A percentile compares a stretch with the other conserved stretches of the same genome.
Conservation (phyloP, 345 rosid species). For the Citrus medica region DNA sequence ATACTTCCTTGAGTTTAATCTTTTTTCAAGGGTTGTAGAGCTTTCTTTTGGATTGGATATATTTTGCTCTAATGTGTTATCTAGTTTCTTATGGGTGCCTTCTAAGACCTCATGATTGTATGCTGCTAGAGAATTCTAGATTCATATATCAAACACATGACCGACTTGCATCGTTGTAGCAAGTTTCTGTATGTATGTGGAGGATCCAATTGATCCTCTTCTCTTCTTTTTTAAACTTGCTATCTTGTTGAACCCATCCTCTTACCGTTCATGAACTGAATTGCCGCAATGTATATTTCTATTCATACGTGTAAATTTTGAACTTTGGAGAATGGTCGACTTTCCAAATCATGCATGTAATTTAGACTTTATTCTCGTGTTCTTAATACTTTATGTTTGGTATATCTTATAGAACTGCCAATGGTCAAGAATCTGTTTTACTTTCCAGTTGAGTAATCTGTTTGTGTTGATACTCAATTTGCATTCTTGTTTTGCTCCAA, state of each 20-base stretch:
- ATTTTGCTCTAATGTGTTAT: neutral
- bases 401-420: neutral
- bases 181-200: neutral
- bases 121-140: neutral
- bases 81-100: slow-evolving; percentile 2
- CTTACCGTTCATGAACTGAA: neutral
- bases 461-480: neutral
- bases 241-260: neutral
- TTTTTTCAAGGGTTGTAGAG: neutral
- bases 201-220: neutral
- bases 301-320: neutral
- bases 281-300: neutral
- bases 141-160: neutral
- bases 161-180: neutral
- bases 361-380: neutral
- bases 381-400: neutral
- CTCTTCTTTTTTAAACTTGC: neutral
- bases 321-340: neutral
- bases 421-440: neutral
- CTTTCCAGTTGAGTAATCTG: neutral
- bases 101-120: neutral
- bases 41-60: neutral
- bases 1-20: neutral
- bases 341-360: neutral
- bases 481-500: neutral